Conservation (phyloP, 2,329 filamentous ascomycete species). For the Verticillium tricorpus region DNA sequence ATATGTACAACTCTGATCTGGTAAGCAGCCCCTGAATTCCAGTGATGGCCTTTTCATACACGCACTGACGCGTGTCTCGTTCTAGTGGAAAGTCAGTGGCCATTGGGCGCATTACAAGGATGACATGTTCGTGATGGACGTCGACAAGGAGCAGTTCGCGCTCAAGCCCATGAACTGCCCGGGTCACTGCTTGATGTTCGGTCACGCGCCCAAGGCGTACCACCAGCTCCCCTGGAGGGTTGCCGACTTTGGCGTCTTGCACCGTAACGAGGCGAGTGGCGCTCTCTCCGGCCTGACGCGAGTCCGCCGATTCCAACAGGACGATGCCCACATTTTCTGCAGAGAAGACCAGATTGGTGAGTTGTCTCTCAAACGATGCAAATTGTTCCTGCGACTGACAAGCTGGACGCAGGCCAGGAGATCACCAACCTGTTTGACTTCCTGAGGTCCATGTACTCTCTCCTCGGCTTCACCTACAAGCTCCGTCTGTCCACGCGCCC, state of each 20-base stretch:
- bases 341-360: conserved; percentile 64
- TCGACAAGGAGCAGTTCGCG: conserved; percentile 79
- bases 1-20: conserved; percentile 89
- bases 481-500: conserved; percentile 87
- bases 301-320: conserved; percentile 91
- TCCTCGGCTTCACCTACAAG: conserved; percentile 71
- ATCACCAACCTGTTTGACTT: conserved; percentile 87
- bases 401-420: conserved; percentile 44
- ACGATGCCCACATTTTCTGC: conserved; percentile 96
- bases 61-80: neutral
- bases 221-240: conserved; percentile 85
- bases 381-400: neutral
- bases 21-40: neutral
- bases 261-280: conserved; percentile 92
- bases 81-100: neutral
- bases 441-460: conserved; percentile 66
- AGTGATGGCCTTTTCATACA: neutral
- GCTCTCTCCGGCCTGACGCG: conserved; percentile 86
- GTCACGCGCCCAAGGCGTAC: conserved; percentile 79
- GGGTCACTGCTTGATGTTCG: conserved; percentile 86
- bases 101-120: conserved; percentile 67
- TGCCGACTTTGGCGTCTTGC: conserved; percentile 92
- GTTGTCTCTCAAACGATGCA: neutral
- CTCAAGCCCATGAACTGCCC: conserved; percentile 99
- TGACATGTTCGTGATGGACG: conserved; percentile 66